Percentiles rank a stretch among this genome's conserved stretches.
These are phyloP conservation scores for Dictyostelium brefeldianum DNA, from an alignment of 78 protist genomes.

Conservation along the genomic window DNA sequence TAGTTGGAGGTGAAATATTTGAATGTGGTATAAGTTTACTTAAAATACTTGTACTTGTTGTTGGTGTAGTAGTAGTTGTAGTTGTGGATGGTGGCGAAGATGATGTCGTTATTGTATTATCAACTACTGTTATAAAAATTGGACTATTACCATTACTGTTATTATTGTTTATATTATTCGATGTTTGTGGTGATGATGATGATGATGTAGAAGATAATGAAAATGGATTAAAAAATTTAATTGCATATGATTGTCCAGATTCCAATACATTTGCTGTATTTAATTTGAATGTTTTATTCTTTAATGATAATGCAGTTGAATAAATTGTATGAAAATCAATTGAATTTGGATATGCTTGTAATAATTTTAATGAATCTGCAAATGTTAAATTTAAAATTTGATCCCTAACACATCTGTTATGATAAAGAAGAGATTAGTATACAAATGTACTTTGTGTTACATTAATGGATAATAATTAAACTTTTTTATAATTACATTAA, in stretches of 20 bases:
- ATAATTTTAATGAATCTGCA: slow-evolving; percentile 73
- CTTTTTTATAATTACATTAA: too few species aligned
- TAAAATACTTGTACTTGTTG: background rate
- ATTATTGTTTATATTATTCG: background rate
- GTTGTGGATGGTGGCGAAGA: background rate
- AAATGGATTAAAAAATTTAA: slow-evolving; percentile 60
- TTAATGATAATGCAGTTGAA: slow-evolving; percentile 64
- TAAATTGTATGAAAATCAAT: slow-evolving; percentile 77
- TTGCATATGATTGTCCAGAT: slow-evolving; percentile 75
- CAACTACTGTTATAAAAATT: background rate
- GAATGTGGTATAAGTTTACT: background rate
- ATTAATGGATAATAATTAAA: too few species aligned
- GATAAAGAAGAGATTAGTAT: background rate
- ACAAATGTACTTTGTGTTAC: background rate
- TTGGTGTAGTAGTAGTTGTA: too few species aligned
- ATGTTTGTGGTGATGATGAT: background rate
- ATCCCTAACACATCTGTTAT: slow-evolving; percentile 69
- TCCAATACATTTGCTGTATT: slow-evolving; percentile 65
- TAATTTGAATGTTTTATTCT: slow-evolving; percentile 54
- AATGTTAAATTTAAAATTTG: slow-evolving; percentile 67
- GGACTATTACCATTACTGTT: slow-evolving; percentile 9
- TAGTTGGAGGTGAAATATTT: background rate
- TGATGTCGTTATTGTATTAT: background rate
- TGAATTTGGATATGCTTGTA: slow-evolving; percentile 75
- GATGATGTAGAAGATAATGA: background rate